Conservation (phyloP, 192 early-diverging fungal genomes). For the Radiomyces spectabilis region DNA sequence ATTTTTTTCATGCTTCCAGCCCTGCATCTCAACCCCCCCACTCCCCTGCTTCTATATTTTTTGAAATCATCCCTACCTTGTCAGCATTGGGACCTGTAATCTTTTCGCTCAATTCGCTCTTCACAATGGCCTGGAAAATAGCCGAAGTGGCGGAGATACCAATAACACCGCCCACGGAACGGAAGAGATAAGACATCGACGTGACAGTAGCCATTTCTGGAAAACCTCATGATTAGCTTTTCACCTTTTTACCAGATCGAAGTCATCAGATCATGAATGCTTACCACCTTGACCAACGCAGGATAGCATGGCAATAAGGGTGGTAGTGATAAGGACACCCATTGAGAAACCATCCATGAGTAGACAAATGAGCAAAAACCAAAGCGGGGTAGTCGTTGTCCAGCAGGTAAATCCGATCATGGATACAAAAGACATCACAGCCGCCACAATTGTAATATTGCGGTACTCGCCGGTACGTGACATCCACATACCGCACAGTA, state of each 20-base stretch:
- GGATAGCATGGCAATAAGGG: constrained; percentile 42
- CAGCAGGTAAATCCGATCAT: constrained; percentile 50
- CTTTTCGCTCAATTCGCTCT: constrained; percentile 12
- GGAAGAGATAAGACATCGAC: constrained; percentile 41
- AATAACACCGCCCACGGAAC: constrained; percentile 48
- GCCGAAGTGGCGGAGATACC: constrained; percentile 45
- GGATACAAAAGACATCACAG: constrained; percentile 44
- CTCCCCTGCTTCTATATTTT: neutral
- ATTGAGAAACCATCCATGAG: constrained; percentile 44
- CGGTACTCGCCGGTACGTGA: constrained; percentile 26
- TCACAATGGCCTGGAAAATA: constrained; percentile 32
- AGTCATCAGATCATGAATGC: too few species aligned
- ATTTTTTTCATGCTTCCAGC: too few species aligned
- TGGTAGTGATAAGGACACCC: constrained; percentile 44
- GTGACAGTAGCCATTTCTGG: constrained; percentile 47
- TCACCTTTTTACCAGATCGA: too few species aligned
- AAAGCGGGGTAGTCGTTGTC: constrained; percentile 39
- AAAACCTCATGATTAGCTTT: too few species aligned
- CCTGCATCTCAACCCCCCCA: too few species aligned
- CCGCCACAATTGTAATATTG: constrained; percentile 26
- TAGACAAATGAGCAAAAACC: constrained; percentile 38
- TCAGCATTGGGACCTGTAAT: constrained; percentile 23
- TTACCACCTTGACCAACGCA: constrained; percentile 42
- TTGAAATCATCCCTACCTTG: constrained; percentile 9
- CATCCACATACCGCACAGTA: constrained; percentile 24